A percentile compares a stretch with the other conserved stretches of the same genome.
These are phyloP conservation scores for Coemansia umbellata DNA, from an alignment of 192 early-diverging fungal species.

Conservation along the genomic window DNA sequence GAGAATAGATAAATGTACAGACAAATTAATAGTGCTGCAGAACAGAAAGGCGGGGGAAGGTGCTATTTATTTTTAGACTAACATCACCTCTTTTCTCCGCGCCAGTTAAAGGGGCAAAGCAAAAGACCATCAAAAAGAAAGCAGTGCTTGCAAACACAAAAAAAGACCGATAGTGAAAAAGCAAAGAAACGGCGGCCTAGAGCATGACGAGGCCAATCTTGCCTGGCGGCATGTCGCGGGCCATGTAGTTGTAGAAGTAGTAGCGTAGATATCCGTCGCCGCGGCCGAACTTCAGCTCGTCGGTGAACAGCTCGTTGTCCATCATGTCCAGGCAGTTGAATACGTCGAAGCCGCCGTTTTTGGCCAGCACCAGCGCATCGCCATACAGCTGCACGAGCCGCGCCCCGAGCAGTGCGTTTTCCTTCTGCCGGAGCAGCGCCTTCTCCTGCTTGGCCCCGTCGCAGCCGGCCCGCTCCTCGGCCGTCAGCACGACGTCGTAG, in stretches of 20 bases:
- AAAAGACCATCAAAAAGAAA: neutral
- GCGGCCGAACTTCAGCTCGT: conserved; percentile 83
- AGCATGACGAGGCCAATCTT: conserved; percentile 91
- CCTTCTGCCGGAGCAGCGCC: conserved; percentile 30
- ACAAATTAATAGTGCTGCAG: neutral
- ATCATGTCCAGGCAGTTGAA: conserved; percentile 92
- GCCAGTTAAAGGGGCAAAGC: neutral
- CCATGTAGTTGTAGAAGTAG: conserved; percentile 96
- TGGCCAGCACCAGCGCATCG: conserved; percentile 78
- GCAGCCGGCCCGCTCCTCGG: conserved; percentile 35
- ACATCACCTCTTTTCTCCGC: too few relatives aligned
- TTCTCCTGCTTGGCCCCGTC: conserved; percentile 46
- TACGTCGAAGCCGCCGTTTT: conserved; percentile 77
- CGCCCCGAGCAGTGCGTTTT: conserved; percentile 42
- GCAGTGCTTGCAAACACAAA: neutral
- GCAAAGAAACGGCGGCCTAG: conserved; percentile 33
- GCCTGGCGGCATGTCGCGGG: conserved; percentile 58
- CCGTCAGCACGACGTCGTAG: conserved; percentile 23
- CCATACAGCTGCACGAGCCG: conserved; percentile 62
- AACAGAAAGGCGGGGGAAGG: too few relatives aligned
- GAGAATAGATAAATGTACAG: neutral
- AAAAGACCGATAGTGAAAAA: conserved; percentile 1
- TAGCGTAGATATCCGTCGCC: conserved; percentile 95
- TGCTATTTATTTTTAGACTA: too few relatives aligned
- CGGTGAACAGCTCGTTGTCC: conserved; percentile 80